These are phyloP conservation scores for Suhomyces vadensis DNA, from an alignment of 805 yeast genomes.

Conservation along the genomic window DNA sequence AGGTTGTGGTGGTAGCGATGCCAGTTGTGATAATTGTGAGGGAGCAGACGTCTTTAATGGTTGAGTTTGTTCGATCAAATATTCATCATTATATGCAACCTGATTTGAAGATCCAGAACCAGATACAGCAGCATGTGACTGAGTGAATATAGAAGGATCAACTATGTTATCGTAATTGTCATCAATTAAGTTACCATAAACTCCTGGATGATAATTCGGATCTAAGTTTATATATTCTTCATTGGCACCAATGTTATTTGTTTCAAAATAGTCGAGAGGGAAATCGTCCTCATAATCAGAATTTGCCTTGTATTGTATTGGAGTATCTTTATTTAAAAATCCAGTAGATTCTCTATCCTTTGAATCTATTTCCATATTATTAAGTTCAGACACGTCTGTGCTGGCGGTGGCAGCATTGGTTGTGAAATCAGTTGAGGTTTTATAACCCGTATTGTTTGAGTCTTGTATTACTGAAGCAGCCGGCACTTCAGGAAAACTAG, in stretches of 20 bases:
- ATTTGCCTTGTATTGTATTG: constrained; percentile 21
- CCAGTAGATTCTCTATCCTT: constrained; percentile 9
- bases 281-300: constrained; percentile 60
- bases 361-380: constrained; percentile 13
- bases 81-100: constrained; percentile 46
- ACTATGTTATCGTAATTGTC: constrained; percentile 22
- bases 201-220: constrained; percentile 18
- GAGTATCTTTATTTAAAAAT: constrained; percentile 21
- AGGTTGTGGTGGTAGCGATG: constrained; percentile 6
- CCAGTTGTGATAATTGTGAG: constrained; percentile 4
- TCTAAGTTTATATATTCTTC: constrained; percentile 29
- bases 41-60: constrained; percentile 40
- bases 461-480: not conserved
- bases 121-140: constrained; percentile 9
- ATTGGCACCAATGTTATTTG: constrained; percentile 29
- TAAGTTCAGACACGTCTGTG: not conserved
- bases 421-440: constrained; percentile 17
- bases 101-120: constrained; percentile 20
- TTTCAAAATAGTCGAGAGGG: constrained; percentile 67
- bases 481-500: not conserved
- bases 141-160: constrained; percentile 21
- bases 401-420: constrained; percentile 5
- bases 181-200: constrained; percentile 12
- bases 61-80: constrained; percentile 52
- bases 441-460: constrained; percentile 2